A percentile compares a stretch with the other conserved stretches of the same genome.
Conservation (phyloP, 345 rosid species). For the Toxicodendron radicans region DNA sequence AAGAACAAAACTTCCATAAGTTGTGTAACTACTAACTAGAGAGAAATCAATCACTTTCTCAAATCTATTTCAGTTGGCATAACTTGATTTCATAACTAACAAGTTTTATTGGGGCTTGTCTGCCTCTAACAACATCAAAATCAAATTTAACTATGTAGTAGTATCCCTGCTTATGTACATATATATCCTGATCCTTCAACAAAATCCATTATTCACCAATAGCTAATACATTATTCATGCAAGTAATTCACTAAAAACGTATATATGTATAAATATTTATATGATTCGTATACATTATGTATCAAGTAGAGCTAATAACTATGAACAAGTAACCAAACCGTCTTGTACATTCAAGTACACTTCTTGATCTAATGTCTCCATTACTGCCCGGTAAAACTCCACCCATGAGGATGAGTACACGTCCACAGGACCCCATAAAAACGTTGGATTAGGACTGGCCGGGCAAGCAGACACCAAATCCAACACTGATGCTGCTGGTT, state of each 20-base stretch:
- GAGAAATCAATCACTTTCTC: neutral
- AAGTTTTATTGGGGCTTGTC: conserved; percentile 18
- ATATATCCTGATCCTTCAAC: conserved; percentile 15
- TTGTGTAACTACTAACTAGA: too few relatives aligned
- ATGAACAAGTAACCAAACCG: conserved; percentile 58
- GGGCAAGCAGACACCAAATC: conserved; percentile 85
- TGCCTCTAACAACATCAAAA: conserved; percentile 7
- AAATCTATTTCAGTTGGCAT: neutral
- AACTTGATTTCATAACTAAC: neutral
- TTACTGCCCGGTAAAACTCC: conserved; percentile 62
- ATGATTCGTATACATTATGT: conserved; percentile 22
- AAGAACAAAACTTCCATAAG: too few relatives aligned
- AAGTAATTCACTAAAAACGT: conserved; percentile 4
- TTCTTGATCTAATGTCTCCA: conserved; percentile 53
- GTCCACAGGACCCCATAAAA: conserved; percentile 61
- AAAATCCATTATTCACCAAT: conserved; percentile 19
- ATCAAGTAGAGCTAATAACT: conserved; percentile 26
- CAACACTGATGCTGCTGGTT: conserved; percentile 72
- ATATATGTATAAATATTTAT: conserved; percentile 16
- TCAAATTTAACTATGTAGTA: conserved; percentile 14
- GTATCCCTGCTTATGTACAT: conserved; percentile 30
- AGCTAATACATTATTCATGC: conserved; percentile 18
- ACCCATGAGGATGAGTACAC: conserved; percentile 68
- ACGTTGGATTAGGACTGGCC: conserved; percentile 84
- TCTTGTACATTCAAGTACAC: conserved; percentile 43